Evolutionary conservation across 208 protist species (phyloP).

Genomic region (Leishmania mexicana): DNA sequence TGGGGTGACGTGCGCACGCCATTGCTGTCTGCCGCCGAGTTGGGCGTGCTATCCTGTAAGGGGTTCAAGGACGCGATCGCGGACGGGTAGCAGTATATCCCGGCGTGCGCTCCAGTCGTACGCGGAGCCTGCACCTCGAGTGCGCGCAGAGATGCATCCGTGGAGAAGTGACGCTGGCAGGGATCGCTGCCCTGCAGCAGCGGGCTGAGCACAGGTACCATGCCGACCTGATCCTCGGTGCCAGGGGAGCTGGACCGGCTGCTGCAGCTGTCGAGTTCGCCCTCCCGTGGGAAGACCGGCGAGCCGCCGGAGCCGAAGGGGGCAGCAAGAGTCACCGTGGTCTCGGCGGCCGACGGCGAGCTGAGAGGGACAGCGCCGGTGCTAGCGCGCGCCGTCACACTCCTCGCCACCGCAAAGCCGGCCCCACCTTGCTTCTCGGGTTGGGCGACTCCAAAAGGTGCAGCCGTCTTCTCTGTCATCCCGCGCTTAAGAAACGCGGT

Average conservation of each 20-base stretch:
- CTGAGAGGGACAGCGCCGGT: slow-evolving; percentile 1
- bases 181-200: slow-evolving; percentile 11
- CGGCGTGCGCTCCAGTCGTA: not conserved
- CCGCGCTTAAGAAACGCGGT: slow-evolving; percentile 16
- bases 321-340: not conserved
- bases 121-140: slow-evolving; percentile 7
- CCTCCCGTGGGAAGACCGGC: not conserved
- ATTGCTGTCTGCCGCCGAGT: slow-evolving; percentile 1
- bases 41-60: not conserved
- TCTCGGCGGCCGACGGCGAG: not conserved
- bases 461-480: not conserved
- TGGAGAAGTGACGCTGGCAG: not conserved
- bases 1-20: not conserved
- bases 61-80: not conserved
- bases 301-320: not conserved
- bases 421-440: not conserved
- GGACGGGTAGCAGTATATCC: slow-evolving; percentile 7
- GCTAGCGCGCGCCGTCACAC: not conserved
- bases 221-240: slow-evolving; percentile 30
- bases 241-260: slow-evolving; percentile 29
- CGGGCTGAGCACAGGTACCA: slow-evolving; percentile 31
- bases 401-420: not conserved
- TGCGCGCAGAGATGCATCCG: not conserved
- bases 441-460: slow-evolving; percentile 1
- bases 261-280: slow-evolving; percentile 20